Conservation (phyloP, 768 basidiomycete genomes). For the Zangia roseola region DNA sequence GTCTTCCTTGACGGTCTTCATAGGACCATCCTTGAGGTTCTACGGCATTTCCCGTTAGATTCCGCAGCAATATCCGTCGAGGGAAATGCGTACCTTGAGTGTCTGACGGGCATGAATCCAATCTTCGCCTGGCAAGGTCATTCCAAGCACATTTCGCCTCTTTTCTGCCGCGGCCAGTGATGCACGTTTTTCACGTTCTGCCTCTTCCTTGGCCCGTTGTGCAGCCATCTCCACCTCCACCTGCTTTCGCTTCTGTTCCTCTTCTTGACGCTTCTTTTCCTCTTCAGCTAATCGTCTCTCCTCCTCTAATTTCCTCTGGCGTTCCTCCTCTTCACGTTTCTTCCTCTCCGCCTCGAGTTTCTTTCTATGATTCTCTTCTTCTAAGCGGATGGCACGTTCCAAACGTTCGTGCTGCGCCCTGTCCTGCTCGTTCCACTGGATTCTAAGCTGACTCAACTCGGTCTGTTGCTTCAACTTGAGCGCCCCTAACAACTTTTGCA, state of each 20-base stretch:
- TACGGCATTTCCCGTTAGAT: conserved; percentile 31
- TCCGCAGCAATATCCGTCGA: conserved; percentile 19
- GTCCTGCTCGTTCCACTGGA: conserved; percentile 46
- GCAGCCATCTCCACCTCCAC: conserved; percentile 32
- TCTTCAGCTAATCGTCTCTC: conserved; percentile 43
- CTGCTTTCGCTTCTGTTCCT: conserved; percentile 41
- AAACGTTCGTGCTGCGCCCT: conserved; percentile 52
- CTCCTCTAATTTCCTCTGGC: conserved; percentile 48
- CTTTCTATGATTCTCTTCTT: conserved; percentile 57
- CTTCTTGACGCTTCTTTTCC: conserved; percentile 40
- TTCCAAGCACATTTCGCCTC: conserved; percentile 44
- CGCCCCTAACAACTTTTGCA: conserved; percentile 43
- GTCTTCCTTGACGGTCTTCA: conserved; percentile 63
- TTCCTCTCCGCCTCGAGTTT: conserved; percentile 57
- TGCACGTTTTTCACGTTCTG: conserved; percentile 35
- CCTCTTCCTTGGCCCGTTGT: conserved; percentile 33
- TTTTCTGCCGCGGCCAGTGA: conserved; percentile 38
- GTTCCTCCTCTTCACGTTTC: conserved; percentile 47
- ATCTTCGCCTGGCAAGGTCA: conserved; percentile 59
- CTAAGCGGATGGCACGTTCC: conserved; percentile 58
- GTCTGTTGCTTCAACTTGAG: conserved; percentile 45
- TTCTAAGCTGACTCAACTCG: conserved; percentile 45
- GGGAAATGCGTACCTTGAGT: conserved; percentile 46
- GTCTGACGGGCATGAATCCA: conserved; percentile 57
- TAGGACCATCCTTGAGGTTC: conserved; percentile 62